Evolutionary conservation across 305 asterid genomes (phyloP), one percentile per base, ranked within the genome.

Genomic region (Solanum aculeatissimum): DNA sequence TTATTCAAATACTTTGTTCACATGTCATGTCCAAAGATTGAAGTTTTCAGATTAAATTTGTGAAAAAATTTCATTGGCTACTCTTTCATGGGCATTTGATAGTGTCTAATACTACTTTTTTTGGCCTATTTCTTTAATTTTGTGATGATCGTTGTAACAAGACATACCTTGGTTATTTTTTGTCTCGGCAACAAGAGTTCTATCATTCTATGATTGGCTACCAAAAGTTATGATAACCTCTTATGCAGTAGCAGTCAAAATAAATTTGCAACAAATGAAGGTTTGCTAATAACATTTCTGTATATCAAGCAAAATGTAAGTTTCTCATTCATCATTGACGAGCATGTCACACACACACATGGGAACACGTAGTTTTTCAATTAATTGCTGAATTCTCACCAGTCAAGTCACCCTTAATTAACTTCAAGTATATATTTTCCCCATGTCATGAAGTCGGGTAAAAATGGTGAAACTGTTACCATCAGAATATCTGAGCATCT

Each of bases 191-290:
- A 42, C 54, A 70, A 2, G 74, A 18, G 15, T 32, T 32, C 74
- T 66, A 87, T 4, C 38, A 32, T 32, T 32, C n/a, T n/a, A n/a
- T 45, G 98, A 96, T 87, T 95, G 93, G 95, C 94, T 89, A 84
- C 97, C 97, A 77, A 93, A 95, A 92, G 91, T 97, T 38, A 89
- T 85, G 91, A 81, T 91, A 84, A 86, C 97, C 84, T 90, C 84
- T 83, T 94, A 91, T 82, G 95, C 94, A 49, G 98, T 93, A 32
- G 97, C 96, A 82, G 43, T 29, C 42, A 60, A 29, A 29, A 23
- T 60, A 58, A 58, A 21, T 21, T 58, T 58, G 66, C 32, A 58
- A 21, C 32, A 23, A 58, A 58, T 58, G 32, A 58, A 10, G 66
- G 32, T 29, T n/a, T n/a, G n/a, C n/a, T n/a, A n/a, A n/a, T n/a